Conservation (phyloP, 129 eudicot genomes). For the Dittrichia graveolens region DNA sequence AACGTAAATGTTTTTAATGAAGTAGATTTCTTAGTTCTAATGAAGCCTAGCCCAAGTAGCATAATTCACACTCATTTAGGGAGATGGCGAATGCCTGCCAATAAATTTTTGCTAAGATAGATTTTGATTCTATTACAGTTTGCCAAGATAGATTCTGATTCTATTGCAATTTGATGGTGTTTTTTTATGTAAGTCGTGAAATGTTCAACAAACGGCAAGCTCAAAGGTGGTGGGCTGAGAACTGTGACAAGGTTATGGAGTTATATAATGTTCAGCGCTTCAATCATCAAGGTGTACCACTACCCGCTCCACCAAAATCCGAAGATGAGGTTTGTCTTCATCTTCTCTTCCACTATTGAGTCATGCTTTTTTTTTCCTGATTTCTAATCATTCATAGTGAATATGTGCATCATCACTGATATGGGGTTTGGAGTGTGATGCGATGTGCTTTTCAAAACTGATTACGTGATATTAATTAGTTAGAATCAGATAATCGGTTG, state of each 20-base stretch:
- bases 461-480: background rate
- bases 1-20: background rate
- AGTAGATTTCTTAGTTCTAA: background rate
- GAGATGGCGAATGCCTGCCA: background rate
- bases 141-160: constrained; percentile 21
- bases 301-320: constrained; percentile 55
- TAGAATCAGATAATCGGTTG: background rate
- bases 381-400: background rate
- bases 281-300: constrained; percentile 62
- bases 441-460: constrained; percentile 6
- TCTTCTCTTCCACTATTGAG: background rate
- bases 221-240: constrained; percentile 98
- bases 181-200: constrained; percentile 63
- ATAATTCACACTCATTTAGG: background rate
- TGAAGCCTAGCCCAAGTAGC: background rate
- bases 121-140: constrained; percentile 22
- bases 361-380: background rate
- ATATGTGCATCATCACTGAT: constrained; percentile 5
- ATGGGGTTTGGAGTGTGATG: background rate
- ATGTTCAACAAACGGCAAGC: constrained; percentile 98
- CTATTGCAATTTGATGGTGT: constrained; percentile 34
- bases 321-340: constrained; percentile 68
- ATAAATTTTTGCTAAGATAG: constrained; percentile 7
- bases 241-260: constrained; percentile 91
- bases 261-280: constrained; percentile 85